Conservation (phyloP, 179 eudicot genomes). For the Camellia oleifera region DNA sequence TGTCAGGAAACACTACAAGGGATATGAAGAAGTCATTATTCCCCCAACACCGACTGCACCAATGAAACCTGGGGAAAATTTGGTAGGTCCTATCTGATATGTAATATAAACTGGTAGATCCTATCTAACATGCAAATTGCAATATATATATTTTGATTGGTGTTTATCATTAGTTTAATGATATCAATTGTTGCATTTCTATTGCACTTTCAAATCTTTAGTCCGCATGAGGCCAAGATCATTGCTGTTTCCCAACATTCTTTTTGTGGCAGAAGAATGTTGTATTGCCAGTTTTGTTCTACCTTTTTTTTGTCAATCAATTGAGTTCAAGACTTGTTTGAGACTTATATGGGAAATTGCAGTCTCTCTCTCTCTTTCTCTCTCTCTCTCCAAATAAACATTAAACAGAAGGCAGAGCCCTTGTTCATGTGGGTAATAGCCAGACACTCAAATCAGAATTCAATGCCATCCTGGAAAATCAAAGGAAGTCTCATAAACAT, state of each 20-base stretch:
- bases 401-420: neutral
- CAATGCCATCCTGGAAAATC: too few relatives aligned
- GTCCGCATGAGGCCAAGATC: neutral
- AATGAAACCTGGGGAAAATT: constrained; percentile 86
- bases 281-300: neutral
- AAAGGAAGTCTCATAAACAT: too few relatives aligned
- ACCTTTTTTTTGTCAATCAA: neutral
- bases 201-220: neutral
- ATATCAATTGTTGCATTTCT: constrained; percentile 8
- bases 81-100: constrained; percentile 44
- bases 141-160: neutral
- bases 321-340: neutral
- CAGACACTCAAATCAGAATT: too few relatives aligned
- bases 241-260: neutral
- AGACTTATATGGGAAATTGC: neutral
- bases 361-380: neutral
- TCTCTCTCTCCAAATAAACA: neutral
- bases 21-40: constrained; percentile 94
- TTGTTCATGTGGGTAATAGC: too few relatives aligned
- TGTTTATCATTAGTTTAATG: neutral
- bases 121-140: neutral
- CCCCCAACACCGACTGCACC: constrained; percentile 94
- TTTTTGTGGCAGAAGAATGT: neutral
- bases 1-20: constrained; percentile 80
- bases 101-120: neutral